Evolutionary conservation across 2,329 filamentous ascomycete genomes (phyloP).

Genomic region (Coniochaeta hoffmannii): DNA sequence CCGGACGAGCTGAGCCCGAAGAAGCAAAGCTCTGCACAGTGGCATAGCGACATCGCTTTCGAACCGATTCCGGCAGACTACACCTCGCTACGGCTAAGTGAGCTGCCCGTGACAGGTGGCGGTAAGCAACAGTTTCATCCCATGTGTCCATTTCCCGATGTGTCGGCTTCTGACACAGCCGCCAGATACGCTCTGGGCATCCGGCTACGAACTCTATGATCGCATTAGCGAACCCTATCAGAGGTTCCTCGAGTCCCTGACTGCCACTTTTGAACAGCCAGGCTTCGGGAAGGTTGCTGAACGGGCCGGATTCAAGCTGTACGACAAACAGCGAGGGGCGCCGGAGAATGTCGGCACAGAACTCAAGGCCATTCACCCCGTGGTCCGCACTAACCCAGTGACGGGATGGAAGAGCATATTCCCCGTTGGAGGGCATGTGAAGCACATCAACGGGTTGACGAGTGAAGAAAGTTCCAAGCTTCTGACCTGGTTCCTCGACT

Average conservation of each 20-base stretch:
- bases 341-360: constrained; percentile 46
- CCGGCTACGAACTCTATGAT: constrained; percentile 40
- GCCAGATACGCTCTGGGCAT: constrained; percentile 36
- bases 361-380: constrained; percentile 43
- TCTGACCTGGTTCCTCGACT: constrained; percentile 30
- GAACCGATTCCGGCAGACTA: constrained; percentile 46
- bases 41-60: constrained; percentile 48
- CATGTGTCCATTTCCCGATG: not conserved
- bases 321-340: constrained; percentile 38
- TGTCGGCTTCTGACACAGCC: not conserved
- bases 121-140: constrained; percentile 15
- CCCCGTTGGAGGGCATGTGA: constrained; percentile 31
- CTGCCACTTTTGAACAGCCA: constrained; percentile 35
- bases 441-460: constrained; percentile 34
- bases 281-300: constrained; percentile 31
- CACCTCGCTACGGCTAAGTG: constrained; percentile 42
- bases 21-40: constrained; percentile 28
- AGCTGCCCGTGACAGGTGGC: constrained; percentile 31
- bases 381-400: constrained; percentile 55
- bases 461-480: constrained; percentile 33
- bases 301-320: constrained; percentile 32
- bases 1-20: constrained; percentile 22
- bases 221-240: constrained; percentile 38
- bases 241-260: constrained; percentile 37
- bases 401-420: constrained; percentile 55